Base-by-base conservation (phyloP, 2,329 filamentous ascomycete species). In the Sporothrix schenckii region DNA sequence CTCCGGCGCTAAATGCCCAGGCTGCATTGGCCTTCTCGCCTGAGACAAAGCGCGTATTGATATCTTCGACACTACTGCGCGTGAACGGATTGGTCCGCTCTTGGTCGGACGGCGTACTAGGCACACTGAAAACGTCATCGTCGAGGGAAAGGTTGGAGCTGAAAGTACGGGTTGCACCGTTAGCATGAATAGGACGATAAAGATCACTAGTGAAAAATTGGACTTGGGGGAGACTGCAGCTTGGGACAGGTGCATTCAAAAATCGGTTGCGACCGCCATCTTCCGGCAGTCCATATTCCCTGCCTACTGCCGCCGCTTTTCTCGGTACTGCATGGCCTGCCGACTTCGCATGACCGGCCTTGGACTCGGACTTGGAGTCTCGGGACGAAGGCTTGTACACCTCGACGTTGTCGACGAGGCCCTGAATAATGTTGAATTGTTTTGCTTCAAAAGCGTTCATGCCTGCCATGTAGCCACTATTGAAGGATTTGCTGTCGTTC, bases 11-110 rank as follows among this genome's bases (percentile, higher is more conserved):
- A 73, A 88, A 88, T 69, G 84, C 80, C 83, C 82, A 86, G 24
- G 76, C 77, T 34, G 79, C 77, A 47, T 79, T 78, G 5, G 79
- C 74, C 56, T 80, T 77, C 24, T 87, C 83, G 16, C 84, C 83
- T 4, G 84, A 80, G 24, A 83, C 83, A 77, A 90, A 90, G 52
- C 80, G 85, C 21, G 87, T 89, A 77, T 88, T 87, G 74, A 90
- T 89, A 67, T 85, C 87, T 70, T 90, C 87, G 24, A 84, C 80
- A 74, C 85, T 89, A 70, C 78, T 83, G 72, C 82, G 83, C 52
- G 80, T 76, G 72, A 88, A 87, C 2, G 77, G 65, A 11, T 47
- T 70, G 9, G 47, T 66, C 50, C 69, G 49, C 7, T 68, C 44
- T 50, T 56, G 66, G 16, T 70, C 66, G 30, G 21, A 50, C 4